A percentile compares a stretch with the other conserved stretches of the same genome.
phyloP scores from a whole-genome alignment of 1,139 yeast species.

The Hanseniaspora uvarum region DNA sequence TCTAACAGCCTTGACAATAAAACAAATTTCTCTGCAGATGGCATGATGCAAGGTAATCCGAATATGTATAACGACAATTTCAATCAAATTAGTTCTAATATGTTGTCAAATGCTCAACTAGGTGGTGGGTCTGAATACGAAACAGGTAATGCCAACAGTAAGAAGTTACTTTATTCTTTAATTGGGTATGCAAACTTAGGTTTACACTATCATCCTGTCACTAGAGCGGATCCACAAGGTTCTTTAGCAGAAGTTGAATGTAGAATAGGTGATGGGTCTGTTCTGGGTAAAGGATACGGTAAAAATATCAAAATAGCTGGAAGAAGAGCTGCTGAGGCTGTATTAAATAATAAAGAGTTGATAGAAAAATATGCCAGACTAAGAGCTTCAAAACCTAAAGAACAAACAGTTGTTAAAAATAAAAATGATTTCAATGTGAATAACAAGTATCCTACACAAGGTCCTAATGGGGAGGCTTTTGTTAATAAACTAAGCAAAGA shows the following conservation, averaged over 20 bases:
- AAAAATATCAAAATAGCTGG: conserved; percentile 59
- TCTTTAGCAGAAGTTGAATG: conserved; percentile 53
- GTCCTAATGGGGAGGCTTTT: neutral
- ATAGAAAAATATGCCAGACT: conserved; percentile 55
- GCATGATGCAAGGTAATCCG: conserved; percentile 20
- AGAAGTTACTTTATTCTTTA: conserved; percentile 63
- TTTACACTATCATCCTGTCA: conserved; percentile 52
- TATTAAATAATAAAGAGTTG: conserved; percentile 46
- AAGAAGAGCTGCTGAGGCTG: conserved; percentile 59
- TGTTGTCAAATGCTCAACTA: conserved; percentile 11
- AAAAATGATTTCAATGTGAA: neutral
- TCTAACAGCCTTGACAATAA: conserved; percentile 24
- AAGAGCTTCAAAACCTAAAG: conserved; percentile 55
- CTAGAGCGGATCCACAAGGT: conserved; percentile 45
- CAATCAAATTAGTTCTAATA: neutral
- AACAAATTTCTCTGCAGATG: conserved; percentile 29
- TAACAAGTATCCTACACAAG: neutral
- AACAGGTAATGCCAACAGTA: conserved; percentile 27
- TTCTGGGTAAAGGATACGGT: conserved; percentile 55
- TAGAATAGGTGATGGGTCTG: conserved; percentile 49
- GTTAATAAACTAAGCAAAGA: neutral
- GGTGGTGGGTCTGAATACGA: conserved; percentile 16
- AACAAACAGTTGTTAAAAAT: conserved; percentile 32
- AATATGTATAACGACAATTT: conserved; percentile 1
- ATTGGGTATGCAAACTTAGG: conserved; percentile 66